A percentile compares a stretch with the other conserved stretches of the same genome.
phyloP scores from a whole-genome alignment of 441 rosid species.

The Eutrema salsugineum region DNA sequence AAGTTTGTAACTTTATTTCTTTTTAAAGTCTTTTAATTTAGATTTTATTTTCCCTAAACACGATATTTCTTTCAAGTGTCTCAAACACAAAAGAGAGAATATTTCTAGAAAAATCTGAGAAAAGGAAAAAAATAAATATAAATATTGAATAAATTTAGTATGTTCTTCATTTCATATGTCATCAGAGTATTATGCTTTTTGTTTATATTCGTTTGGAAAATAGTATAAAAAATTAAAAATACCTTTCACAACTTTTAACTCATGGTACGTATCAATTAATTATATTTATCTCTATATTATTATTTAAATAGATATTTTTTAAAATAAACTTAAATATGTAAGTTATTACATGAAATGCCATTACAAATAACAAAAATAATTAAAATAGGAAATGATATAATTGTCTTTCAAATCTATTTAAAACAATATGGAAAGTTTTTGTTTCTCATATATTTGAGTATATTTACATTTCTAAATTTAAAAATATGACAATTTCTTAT shows the following conservation, averaged over 20 bases:
- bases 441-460: too few species aligned
- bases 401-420: too few species aligned
- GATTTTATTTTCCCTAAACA: neutral
- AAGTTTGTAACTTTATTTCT: neutral
- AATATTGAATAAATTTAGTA: neutral
- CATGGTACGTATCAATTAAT: neutral
- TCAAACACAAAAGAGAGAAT: conserved; percentile 11
- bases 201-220: conserved; percentile 1
- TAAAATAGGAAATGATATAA: too few species aligned
- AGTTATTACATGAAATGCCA: too few species aligned
- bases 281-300: too few species aligned
- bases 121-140: neutral
- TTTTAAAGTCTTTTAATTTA: neutral
- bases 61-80: conserved; percentile 25
- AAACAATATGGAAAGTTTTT: too few species aligned
- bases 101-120: neutral
- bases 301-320: too few species aligned
- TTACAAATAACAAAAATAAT: too few species aligned
- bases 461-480: too few species aligned
- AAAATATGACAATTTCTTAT: too few species aligned
- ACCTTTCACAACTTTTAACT: neutral
- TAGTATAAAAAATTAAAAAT: neutral
- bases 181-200: neutral
- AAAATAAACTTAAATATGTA: too few species aligned
- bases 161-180: neutral